Conservation (phyloP, 1,284 basidiomycete species). For the Xerocomus minutiporus region DNA sequence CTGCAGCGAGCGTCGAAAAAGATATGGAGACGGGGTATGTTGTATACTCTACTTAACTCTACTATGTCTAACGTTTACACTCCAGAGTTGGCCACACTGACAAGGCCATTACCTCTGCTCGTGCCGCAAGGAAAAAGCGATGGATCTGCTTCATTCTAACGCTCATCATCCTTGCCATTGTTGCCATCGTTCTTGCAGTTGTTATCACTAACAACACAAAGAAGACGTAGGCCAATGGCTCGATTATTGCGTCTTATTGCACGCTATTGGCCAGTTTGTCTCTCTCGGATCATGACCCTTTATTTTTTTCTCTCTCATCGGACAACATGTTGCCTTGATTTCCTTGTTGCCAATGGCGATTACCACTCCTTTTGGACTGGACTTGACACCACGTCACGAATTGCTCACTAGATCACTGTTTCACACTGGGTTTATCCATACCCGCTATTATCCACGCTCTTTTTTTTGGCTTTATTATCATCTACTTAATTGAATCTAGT, state of each 20-base stretch:
- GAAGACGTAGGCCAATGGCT: conserved; percentile 16
- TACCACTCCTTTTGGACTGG: conserved; percentile 22
- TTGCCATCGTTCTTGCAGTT: conserved; percentile 60
- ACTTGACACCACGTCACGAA: conserved; percentile 6
- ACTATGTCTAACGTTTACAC: conserved; percentile 9
- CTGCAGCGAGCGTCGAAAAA: conserved; percentile 68
- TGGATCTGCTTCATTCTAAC: conserved; percentile 86
- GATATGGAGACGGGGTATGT: conserved; percentile 78
- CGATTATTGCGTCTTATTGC: neutral
- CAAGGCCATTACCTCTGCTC: conserved; percentile 84
- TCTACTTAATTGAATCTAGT: conserved; percentile 32
- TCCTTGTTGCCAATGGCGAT: conserved; percentile 1
- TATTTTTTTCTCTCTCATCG: conserved; percentile 4
- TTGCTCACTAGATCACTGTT: conserved; percentile 16
- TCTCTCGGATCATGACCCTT: neutral
- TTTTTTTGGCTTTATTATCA: conserved; percentile 16
- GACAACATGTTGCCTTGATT: conserved; percentile 15
- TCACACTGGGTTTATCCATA: conserved; percentile 3
- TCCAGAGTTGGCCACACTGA: conserved; percentile 73
- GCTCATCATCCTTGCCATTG: conserved; percentile 59
- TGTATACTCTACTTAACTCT: neutral
- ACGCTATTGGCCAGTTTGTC: neutral
- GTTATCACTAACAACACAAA: conserved; percentile 38
- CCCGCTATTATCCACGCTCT: conserved; percentile 11
- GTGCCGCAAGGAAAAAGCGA: conserved; percentile 86